Base-by-base conservation (phyloP, 257 asterid species). In the Solanum clarkiae region DNA sequence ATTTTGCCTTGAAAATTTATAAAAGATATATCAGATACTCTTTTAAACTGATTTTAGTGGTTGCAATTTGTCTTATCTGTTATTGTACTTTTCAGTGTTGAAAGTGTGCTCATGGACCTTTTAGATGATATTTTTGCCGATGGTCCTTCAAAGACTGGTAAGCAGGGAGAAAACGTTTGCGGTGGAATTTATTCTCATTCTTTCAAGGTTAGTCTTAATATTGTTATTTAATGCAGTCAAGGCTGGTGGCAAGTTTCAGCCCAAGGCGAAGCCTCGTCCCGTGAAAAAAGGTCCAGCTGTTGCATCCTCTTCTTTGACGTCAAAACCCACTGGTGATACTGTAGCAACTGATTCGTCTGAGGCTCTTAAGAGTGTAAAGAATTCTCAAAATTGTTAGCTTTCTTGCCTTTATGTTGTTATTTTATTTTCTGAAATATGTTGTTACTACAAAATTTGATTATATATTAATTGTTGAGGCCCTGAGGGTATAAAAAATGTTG, bases 171-270 rank as follows among this genome's bases (percentile, higher is more conserved):
- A 26, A 54, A 60, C 11, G 49, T 62, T 56, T 77, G 24, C 36
- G 53, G 70, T 53, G 26, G 40, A n/a, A 55, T 60, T 62, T 80
- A 32, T 77, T 54, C 6, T 53, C 24, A 9, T 53, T 79, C 26
- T 75, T 15, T 47, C 68, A 70, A 42, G 84, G 77, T 40, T 54
- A 26, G 42, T 49, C 80, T 36, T 68, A 86, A 51, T 84, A 65
- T 57, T 56, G 40, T 24, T 53, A 45, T 84, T 12, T 80, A 18
- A 51, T 82, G 84, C 94, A 93, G 97, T 88, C 55, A 87, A 92
- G 88, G 89, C 88, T 51, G 90, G 85, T 6, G 90, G 93, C 69
- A 93, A 90, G 86, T 94, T 93, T 89, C 93, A 89, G 86, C 98
- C 98, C 44, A 95, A 91, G 86, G 85, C 90, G 3, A 95, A 93